Evolutionary conservation across 352 stramenopile genomes (phyloP), one percentile per base, ranked within the genome.

Genomic region (Blastocystis sp.): DNA sequence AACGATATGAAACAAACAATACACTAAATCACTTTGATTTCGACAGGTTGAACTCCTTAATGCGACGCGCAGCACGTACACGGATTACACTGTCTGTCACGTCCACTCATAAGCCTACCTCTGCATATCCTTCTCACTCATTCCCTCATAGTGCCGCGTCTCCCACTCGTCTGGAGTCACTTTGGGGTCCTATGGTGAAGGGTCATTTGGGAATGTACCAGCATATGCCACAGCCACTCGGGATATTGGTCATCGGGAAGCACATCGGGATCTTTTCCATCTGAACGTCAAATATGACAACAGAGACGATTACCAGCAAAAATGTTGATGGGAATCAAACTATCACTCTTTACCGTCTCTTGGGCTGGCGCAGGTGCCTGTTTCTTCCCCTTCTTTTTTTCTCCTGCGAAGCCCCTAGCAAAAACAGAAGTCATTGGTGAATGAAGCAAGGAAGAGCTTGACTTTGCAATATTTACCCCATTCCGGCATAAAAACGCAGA

Each of bases 361-460:
- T 84, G 43, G n/a, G 54, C 50, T 15, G 73, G 73, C 13, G 53
- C 43, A 3, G 73, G 53, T 34, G 50, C 47, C 73, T 84, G 73
- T 55, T 84, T 84, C 73, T 84, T 84, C 41, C 73, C 73, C 23
- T 84, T 84, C 50, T 84, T 84, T 20, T 84, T 84, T n/a, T 84
- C 73, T 62, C 70, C 70, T 26, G 73, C 73, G 62, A 84, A 84
- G 13, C 34, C 47, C 9, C 70, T 43, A 80, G 39, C 37, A 39
- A 63, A 80, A 56, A 20, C 13, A 62, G 8, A 63, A 8, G n/a
- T 13, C 4, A 11, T 55, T 23, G 66, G 34, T 9, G 66, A 23
- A 56, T 34, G 15, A 80, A 80, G 64, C 47, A 62, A 20, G 45
- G 41, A 47, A 15, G 45, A 61, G 11, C 45, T 62, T 23, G 70